Conservation (phyloP, 176 grass and related monocot species). For the Cenchrus fungigraminus region DNA sequence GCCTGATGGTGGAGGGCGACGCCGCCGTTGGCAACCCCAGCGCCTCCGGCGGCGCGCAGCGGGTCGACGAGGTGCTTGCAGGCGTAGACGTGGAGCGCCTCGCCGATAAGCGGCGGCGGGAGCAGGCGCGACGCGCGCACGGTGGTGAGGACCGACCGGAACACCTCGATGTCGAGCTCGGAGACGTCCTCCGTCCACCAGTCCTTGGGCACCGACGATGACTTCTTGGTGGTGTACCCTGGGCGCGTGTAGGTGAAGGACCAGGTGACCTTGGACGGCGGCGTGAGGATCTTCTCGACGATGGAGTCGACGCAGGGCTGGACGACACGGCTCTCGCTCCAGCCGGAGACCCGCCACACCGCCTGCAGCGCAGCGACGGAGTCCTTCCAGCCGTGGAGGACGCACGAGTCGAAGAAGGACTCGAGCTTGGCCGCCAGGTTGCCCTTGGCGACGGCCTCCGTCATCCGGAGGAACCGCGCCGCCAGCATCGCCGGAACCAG, state of each 20-base stretch:
- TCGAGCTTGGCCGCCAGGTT: conserved; percentile 87
- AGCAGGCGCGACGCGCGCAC: conserved; percentile 65
- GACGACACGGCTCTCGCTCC: conserved; percentile 78
- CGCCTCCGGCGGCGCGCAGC: not conserved
- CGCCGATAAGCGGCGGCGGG: conserved; percentile 79
- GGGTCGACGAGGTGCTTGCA: conserved; percentile 86
- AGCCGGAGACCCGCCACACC: conserved; percentile 72
- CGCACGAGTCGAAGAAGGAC: conserved; percentile 73
- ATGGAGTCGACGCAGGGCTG: conserved; percentile 87
- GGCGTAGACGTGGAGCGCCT: conserved; percentile 93
- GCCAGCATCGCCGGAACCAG: conserved; percentile 64
- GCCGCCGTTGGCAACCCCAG: conserved; percentile 27
- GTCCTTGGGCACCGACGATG: conserved; percentile 76
- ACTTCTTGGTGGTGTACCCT: conserved; percentile 56
- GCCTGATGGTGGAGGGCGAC: not conserved
- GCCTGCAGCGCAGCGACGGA: conserved; percentile 58
- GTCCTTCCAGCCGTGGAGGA: conserved; percentile 90
- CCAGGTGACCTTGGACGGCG: conserved; percentile 75
- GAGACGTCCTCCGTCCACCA: conserved; percentile 99
- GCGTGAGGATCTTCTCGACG: conserved; percentile 80
- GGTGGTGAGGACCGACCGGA: conserved; percentile 76
- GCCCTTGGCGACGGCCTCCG: conserved; percentile 71
- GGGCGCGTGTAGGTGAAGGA: conserved; percentile 89
- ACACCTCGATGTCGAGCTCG: conserved; percentile 90
- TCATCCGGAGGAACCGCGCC: conserved; percentile 87